Percentiles rank a stretch among this genome's conserved stretches.
Conservation (phyloP, 2,329 filamentous ascomycete species). For the Cyphellophora europaea region DNA sequence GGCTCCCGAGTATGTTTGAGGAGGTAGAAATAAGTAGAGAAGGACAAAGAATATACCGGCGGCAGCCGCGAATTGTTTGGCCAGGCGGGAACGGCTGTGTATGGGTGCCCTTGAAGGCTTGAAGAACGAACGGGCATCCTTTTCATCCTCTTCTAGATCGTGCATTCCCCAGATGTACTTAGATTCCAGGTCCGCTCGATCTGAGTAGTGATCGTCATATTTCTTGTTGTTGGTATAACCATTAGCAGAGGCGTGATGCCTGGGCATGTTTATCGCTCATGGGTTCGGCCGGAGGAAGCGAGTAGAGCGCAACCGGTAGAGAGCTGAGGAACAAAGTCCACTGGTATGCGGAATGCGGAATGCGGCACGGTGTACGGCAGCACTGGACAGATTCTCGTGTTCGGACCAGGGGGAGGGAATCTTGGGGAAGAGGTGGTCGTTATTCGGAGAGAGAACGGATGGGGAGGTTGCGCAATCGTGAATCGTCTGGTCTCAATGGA, state of each 20-base stretch:
- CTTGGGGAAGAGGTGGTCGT: too few species aligned
- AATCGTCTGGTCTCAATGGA: too few species aligned
- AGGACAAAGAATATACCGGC: slow-evolving; percentile 49
- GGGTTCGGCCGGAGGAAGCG: too few species aligned
- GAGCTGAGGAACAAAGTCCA: too few species aligned
- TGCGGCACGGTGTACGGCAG: too few species aligned
- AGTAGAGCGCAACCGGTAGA: too few species aligned
- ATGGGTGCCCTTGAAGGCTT: not conserved
- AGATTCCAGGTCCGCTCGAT: slow-evolving; percentile 54
- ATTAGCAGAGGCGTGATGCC: slow-evolving; percentile 77
- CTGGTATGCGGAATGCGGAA: too few species aligned
- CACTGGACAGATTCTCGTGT: too few species aligned
- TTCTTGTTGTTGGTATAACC: slow-evolving; percentile 62
- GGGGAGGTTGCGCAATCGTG: too few species aligned
- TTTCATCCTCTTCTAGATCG: slow-evolving; percentile 16
- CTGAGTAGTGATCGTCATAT: slow-evolving; percentile 60
- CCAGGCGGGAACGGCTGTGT: slow-evolving; percentile 9
- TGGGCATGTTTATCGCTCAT: slow-evolving; percentile 53
- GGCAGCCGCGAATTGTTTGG: slow-evolving; percentile 39
- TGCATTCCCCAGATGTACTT: slow-evolving; percentile 14
- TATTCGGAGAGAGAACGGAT: too few species aligned
- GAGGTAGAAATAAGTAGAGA: slow-evolving; percentile 65
- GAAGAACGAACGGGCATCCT: not conserved
- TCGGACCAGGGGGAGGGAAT: too few species aligned
- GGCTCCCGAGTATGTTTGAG: slow-evolving; percentile 49